Base-by-base conservation (phyloP, 352 stramenopile genomes). In the Pythium biforme region DNA sequence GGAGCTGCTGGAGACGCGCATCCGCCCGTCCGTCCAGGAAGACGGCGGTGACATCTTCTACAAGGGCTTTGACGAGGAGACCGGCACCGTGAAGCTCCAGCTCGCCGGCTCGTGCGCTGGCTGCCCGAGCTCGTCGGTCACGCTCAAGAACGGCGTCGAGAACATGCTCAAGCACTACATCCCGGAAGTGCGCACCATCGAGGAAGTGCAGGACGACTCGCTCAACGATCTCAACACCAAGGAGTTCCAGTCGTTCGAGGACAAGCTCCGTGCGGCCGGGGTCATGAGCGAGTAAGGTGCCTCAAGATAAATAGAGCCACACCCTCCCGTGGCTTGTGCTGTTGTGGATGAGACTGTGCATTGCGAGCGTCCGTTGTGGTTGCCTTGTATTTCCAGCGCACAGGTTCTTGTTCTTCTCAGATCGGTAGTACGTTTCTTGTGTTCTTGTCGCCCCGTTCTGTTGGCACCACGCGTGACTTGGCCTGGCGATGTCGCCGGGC, bases 121-220 rank as follows among this genome's bases (percentile, higher is more conserved):
- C 29, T 99, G 98, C 74, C 96, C 97, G 14, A 98, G 82, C 64
- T 99, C 93, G 25, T 97, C 89, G 31, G 96, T 99, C 19, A 99
- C 98, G 48, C 89, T 99, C 66, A 99, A 99, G 79, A 95, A 99
- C 72, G 97, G 97, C 45, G 97, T 99, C 26, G 97, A 99, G 76
- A 99, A 99, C 74, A 99, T 99, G 98, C 86, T 99, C 31, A 99
- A 99, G 93, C 97, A 99, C 79, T 99, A 99, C 77, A 99, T 99
- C 64, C 97, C 97, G 0, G 98, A 99, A 81, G 97, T 99, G 34
- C 80, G 74, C 47, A 74, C 66, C 50, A 91, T 95, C 58, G 75
- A 92, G 55, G 87, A 95, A 67, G 86, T 86, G 64, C 59, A 81
- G 14, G 87, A 95, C 72, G 77, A 95, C 55, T 80, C 77, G 60